Base-by-base conservation (phyloP, 2,329 filamentous ascomycete species). In the Blastomyces parvus region DNA sequence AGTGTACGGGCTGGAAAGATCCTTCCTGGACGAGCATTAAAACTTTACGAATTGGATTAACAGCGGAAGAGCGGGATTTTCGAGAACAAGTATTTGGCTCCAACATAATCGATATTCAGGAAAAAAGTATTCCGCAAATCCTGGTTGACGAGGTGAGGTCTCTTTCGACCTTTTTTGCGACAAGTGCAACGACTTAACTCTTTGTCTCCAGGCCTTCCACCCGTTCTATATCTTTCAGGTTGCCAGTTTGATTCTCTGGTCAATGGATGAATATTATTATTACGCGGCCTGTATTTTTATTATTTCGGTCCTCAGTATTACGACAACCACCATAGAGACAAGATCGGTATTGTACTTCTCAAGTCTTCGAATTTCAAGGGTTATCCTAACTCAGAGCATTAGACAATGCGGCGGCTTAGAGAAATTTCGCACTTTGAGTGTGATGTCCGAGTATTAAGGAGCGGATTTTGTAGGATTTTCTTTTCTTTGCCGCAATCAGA, bases 211-310 rank as follows among this genome's bases (percentile, higher is more conserved):
- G 84, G 91, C 90, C 25, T 91, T 99, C 70, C 94, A 99, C 73
- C 95, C 94, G 0, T 99, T 99, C 74, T 99, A 99, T 74, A 88
- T 99, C 63, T 99, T 99, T 73, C 94, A 99, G 76, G 88, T 97
- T 70, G 93, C 92, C 58, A 97, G 94, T 79, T 80, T 99, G 67
- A 77, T 96, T 50, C 84, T 99, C 3, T 99, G 94, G 94, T 97
- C 93, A 11, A 73, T 97, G 68, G 94, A 99, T 72, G 83, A 95
- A 70, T 99, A 99, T 75, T 99, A 97, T 74, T 99, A 97, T 78
- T 99, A 99, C 76, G 94, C 94, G 4, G 83, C 87, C 19, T 96
- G 92, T 73, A 99, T 99, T 69, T 96, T 99, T 70, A 73, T 93
- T 65, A 97, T 99, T 76, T 99, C 95, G 0, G 83, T 94, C 55